Base-by-base conservation (phyloP, 75 land plant genomes). In the Picea sitchensis region DNA sequence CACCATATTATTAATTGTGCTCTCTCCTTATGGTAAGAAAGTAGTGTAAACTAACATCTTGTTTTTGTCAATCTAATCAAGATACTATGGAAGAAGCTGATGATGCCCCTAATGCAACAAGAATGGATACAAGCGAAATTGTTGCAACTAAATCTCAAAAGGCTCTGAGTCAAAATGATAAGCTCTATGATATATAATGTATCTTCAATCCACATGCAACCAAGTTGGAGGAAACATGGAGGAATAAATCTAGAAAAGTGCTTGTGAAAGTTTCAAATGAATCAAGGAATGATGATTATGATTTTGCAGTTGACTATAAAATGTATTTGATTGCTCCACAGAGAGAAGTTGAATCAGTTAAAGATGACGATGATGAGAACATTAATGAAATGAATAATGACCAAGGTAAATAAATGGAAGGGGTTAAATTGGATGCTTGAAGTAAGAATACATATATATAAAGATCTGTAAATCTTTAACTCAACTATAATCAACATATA, bases 131-230 rank as follows among this genome's bases (percentile, higher is more conserved):
- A n/a, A 23, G 32, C 61, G 84, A 79, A 62, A 84, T 77, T 7
- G 81, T 60, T 3, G 83, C 67, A 13, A 79, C 82, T 13, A 23
- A 38, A 7, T 83, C 84, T 65, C 32, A 59, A 2, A 77, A 57
- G 59, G 14, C 75, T 78, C 79, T 67, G 68, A 84, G 61, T 56
- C 93, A 94, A 76, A 92, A 89, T 81, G 88, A 89, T 67, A 92
- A 89, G 76, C 85, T 96, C 15, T 96, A 96, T 85, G 76, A 87
- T 61, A 94, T 81, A 6, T 93, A 94, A 76, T 94, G 98, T 51
- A 96, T 96, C 32, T 85, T 92, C 5, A 91, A 96, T 73, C 90
- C 98, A 1, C 93, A 84, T 64, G 61, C 78, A 47, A 85, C 81
- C 56, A 89, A 80, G 64, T 95, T 95, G 68, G 87, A 88, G 77